phyloP scores from a whole-genome alignment of 495 filamentous ascomycete genomes.

The Lasiosphaeria miniovina region DNA sequence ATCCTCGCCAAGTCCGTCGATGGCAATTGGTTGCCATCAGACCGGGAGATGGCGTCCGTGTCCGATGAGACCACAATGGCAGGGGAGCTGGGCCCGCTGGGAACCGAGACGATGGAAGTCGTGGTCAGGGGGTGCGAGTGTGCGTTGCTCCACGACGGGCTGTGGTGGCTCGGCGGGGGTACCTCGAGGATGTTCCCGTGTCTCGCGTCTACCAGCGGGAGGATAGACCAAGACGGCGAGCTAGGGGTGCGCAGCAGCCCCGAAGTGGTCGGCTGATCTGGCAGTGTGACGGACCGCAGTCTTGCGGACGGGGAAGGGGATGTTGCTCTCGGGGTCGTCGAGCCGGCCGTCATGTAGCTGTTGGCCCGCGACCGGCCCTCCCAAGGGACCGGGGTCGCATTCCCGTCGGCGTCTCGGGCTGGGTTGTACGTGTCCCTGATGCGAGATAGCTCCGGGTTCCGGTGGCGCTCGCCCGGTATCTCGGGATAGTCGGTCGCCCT shows the following conservation, averaged over 20 bases:
- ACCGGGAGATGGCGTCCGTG: not conserved
- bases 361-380: conserved; percentile 2
- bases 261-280: not conserved
- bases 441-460: not conserved
- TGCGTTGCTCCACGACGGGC: not conserved
- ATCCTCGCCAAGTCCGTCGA: not conserved
- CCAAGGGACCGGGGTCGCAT: not conserved
- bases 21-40: not conserved
- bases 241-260: not conserved
- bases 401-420: conserved; percentile 3
- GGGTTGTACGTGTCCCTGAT: conserved; percentile 1
- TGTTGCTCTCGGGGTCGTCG: not conserved
- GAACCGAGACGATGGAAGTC: conserved; percentile 6
- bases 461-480: conserved; percentile 44
- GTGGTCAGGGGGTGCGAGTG: not conserved
- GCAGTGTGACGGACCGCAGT: not conserved
- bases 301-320: not conserved
- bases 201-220: not conserved
- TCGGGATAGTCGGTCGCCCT: conserved; percentile 47
- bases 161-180: not conserved
- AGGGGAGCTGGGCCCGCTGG: conserved; percentile 7
- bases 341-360: not conserved
- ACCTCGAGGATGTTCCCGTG: not conserved
- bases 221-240: not conserved
- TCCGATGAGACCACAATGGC: conserved; percentile 13